Percentiles rank a stretch among this genome's conserved stretches.
These are phyloP conservation scores for Ogataea saltuana DNA, from an alignment of 805 yeast genomes.

Conservation along the genomic window DNA sequence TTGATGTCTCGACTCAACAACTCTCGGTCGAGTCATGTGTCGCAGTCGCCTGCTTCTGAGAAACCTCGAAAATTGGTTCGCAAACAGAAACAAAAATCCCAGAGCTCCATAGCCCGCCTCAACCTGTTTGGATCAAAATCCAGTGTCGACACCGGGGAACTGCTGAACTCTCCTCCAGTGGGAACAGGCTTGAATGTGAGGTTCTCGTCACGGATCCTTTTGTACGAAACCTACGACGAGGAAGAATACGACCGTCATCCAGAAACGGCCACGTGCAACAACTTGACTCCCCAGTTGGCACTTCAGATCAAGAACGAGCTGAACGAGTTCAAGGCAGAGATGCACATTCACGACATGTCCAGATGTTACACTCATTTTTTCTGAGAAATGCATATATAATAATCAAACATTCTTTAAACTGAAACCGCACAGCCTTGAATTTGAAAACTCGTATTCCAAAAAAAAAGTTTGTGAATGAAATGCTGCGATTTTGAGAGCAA, in stretches of 20 bases:
- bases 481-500: too few relatives aligned
- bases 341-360: conserved; percentile 83
- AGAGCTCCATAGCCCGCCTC: conserved; percentile 21
- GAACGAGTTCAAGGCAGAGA: conserved; percentile 72
- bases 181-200: conserved; percentile 33
- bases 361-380: conserved; percentile 82
- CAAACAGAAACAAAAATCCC: conserved; percentile 23
- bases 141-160: conserved; percentile 15
- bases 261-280: conserved; percentile 89
- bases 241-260: conserved; percentile 92
- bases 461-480: too few relatives aligned
- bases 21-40: conserved; percentile 7
- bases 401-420: not conserved
- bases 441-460: too few relatives aligned
- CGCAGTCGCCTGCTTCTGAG: conserved; percentile 11
- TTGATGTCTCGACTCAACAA: conserved; percentile 15
- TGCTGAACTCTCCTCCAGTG: conserved; percentile 13
- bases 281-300: conserved; percentile 82
- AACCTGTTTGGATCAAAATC: conserved; percentile 22
- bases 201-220: conserved; percentile 78
- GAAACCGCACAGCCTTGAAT: not conserved
- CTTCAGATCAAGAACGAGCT: conserved; percentile 84
- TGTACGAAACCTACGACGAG: conserved; percentile 81
- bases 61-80: conserved; percentile 20
- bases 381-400: too few relatives aligned